These are phyloP conservation scores for Solanum pennellii DNA, from an alignment of 257 asterid species.

Conservation along the genomic window DNA sequence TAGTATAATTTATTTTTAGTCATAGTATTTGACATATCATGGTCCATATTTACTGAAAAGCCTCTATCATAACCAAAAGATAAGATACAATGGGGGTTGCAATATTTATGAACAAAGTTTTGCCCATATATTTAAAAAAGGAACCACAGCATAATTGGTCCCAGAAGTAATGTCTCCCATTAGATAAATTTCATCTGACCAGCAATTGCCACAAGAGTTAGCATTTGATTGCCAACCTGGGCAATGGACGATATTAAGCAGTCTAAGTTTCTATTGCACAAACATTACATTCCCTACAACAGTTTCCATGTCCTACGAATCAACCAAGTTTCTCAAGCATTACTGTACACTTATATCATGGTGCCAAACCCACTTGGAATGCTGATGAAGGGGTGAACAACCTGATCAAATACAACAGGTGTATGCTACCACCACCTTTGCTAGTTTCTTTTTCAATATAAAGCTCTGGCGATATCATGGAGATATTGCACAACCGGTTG, in stretches of 20 bases:
- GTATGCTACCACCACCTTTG: conserved; percentile 32
- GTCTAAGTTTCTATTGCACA: conserved; percentile 26
- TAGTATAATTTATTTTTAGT: not conserved
- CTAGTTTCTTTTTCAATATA: conserved; percentile 1
- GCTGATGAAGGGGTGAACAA: conserved; percentile 28
- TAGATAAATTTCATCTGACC: not conserved
- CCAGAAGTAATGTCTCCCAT: not conserved
- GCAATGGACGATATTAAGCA: conserved; percentile 45
- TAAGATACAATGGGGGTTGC: not conserved
- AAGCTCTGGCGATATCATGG: conserved; percentile 17
- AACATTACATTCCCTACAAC: not conserved
- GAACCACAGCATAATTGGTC: not conserved
- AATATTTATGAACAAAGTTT: not conserved
- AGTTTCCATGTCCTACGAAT: conserved; percentile 17
- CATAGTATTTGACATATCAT: not conserved
- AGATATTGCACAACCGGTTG: conserved; percentile 45
- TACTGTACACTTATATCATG: conserved; percentile 48
- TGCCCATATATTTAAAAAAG: not conserved
- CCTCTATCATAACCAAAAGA: not conserved
- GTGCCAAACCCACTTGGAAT: conserved; percentile 18
- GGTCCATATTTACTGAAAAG: not conserved
- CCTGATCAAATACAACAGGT: conserved; percentile 75
- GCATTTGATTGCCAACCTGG: conserved; percentile 76
- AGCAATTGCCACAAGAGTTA: conserved; percentile 72
- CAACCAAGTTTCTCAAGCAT: conserved; percentile 7